A percentile compares a stretch with the other conserved stretches of the same genome.
These are phyloP conservation scores for Glycine soja DNA, from an alignment of 306 rosid species.

Conservation along the genomic window DNA sequence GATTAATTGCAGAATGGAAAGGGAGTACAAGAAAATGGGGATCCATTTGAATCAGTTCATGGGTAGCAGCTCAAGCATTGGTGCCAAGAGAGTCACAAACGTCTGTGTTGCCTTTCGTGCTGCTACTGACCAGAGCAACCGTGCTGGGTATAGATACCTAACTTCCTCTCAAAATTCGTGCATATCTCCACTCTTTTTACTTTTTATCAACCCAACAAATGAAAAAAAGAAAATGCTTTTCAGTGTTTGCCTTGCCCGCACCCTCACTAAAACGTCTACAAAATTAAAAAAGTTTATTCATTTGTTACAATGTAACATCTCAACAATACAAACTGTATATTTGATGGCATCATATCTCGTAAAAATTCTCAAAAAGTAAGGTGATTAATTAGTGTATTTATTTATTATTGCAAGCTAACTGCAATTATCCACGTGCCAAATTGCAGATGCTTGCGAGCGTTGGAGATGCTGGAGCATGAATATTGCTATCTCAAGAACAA, in stretches of 20 bases:
- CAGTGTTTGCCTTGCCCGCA: background rate
- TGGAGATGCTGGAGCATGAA: constrained; percentile 86
- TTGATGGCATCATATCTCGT: too few species aligned
- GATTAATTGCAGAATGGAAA: constrained; percentile 59
- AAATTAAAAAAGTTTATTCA: too few species aligned
- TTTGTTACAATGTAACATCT: too few species aligned
- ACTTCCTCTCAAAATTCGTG: background rate
- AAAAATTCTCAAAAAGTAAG: too few species aligned
- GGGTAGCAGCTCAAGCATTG: constrained; percentile 97
- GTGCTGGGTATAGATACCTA: constrained; percentile 58
- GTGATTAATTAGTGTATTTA: background rate
- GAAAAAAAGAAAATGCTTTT: too few species aligned
- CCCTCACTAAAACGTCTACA: too few species aligned
- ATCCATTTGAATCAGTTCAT: constrained; percentile 84
- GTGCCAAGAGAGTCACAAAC: constrained; percentile 85
- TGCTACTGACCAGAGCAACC: constrained; percentile 74
- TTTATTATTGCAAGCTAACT: background rate
- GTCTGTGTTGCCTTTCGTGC: constrained; percentile 87
- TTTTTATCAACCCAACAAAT: background rate
- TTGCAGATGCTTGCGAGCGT: constrained; percentile 76
- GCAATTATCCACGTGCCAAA: too few species aligned
- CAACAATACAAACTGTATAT: too few species aligned
- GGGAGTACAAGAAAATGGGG: constrained; percentile 74
- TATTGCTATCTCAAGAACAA: constrained; percentile 93
- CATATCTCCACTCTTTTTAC: background rate